Percentiles rank a stretch among this genome's conserved stretches.
Evolutionary conservation across 2,329 filamentous ascomycete genomes (phyloP).

Genomic region (Epichloe brachyelytri): DNA sequence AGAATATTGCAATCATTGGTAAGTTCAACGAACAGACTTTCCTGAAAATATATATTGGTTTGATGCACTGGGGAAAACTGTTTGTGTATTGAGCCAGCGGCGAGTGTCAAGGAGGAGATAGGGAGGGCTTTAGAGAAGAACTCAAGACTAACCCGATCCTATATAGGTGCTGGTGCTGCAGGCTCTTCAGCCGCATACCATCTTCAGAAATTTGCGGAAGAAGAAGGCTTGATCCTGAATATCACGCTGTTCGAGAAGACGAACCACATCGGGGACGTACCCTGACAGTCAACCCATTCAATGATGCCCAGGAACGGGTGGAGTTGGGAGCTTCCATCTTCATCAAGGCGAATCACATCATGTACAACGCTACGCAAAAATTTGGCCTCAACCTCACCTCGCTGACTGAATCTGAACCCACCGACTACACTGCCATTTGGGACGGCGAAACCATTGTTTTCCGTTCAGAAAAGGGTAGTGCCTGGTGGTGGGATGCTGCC

Average conservation of each 20-base stretch:
- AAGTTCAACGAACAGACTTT: constrained; percentile 6
- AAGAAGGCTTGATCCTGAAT: constrained; percentile 49
- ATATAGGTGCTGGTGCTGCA: constrained; percentile 70
- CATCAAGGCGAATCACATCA: constrained; percentile 69
- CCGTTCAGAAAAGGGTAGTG: constrained; percentile 42
- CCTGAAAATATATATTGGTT: no score
- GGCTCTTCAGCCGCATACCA: constrained; percentile 82
- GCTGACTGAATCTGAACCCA: constrained; percentile 31
- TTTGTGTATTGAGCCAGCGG: no score
- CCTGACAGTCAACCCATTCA: constrained; percentile 69
- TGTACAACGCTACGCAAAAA: constrained; percentile 56
- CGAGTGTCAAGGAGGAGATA: no score
- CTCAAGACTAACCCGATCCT: neutral
- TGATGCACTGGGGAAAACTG: no score
- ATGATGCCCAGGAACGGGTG: constrained; percentile 52
- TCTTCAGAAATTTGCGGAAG: constrained; percentile 55
- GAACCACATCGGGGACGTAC: constrained; percentile 71
- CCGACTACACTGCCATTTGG: constrained; percentile 64
- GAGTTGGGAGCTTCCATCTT: constrained; percentile 92
- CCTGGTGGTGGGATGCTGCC: constrained; percentile 66
- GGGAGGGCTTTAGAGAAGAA: no score
- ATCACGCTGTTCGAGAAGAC: constrained; percentile 82
- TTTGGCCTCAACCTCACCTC: constrained; percentile 54
- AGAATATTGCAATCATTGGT: constrained; percentile 26
- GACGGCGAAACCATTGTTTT: constrained; percentile 66